A percentile compares a stretch with the other conserved stretches of the same genome.
These are phyloP conservation scores for Hericium erinaceus DNA, from an alignment of 768 basidiomycete genomes.

Conservation along the genomic window DNA sequence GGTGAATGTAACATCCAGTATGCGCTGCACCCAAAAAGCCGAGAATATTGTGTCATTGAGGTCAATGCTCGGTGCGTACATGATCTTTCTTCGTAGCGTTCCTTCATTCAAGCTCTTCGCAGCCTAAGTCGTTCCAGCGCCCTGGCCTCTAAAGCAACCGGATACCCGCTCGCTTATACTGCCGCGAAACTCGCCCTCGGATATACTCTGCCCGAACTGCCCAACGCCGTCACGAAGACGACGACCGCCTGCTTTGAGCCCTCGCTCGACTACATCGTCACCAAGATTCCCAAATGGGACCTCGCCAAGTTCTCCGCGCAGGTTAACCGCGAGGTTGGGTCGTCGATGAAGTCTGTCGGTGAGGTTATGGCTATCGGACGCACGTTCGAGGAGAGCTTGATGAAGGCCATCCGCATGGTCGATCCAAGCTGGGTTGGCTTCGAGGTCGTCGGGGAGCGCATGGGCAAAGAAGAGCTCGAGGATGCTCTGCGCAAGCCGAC, in stretches of 20 bases:
- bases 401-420: constrained; percentile 96
- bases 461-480: constrained; percentile 60
- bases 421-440: constrained; percentile 97
- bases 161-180: constrained; percentile 97
- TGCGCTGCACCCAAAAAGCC: constrained; percentile 85
- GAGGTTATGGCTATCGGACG: constrained; percentile 99
- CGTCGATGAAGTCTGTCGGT: constrained; percentile 98
- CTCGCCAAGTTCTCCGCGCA: constrained; percentile 93
- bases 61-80: constrained; percentile 78
- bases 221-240: constrained; percentile 98
- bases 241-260: constrained; percentile 99
- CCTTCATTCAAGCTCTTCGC: not conserved
- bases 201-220: constrained; percentile 93
- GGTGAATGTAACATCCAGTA: constrained; percentile 99
- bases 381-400: constrained; percentile 96
- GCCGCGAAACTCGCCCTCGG: constrained; percentile 98
- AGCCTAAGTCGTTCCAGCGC: constrained; percentile 79
- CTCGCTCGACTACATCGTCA: constrained; percentile 97
- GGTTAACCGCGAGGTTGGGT: constrained; percentile 91
- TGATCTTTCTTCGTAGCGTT: not conserved
- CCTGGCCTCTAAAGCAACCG: constrained; percentile 81
- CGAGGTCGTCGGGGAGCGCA: constrained; percentile 81
- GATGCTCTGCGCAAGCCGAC: constrained; percentile 74
- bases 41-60: constrained; percentile 97
- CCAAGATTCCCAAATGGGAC: constrained; percentile 99